Conservation (phyloP, 164 flowering plant species). For the Nymphaea colorata region DNA sequence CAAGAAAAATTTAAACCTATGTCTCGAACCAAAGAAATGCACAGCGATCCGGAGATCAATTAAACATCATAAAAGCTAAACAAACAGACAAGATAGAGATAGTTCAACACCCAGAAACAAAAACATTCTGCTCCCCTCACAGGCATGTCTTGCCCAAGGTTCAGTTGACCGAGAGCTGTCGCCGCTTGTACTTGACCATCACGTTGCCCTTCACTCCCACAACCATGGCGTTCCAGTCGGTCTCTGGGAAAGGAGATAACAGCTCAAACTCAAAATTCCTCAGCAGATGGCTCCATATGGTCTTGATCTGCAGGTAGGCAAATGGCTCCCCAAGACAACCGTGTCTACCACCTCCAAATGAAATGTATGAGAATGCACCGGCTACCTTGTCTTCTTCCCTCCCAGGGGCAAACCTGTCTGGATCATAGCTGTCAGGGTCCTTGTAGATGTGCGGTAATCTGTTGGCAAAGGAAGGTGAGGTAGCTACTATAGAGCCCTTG, state of each 20-base stretch:
- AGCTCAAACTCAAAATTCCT: conserved; percentile 84
- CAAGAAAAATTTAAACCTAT: too few relatives aligned
- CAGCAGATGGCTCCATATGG: conserved; percentile 86
- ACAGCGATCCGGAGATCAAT: too few relatives aligned
- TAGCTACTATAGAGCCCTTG: conserved; percentile 90
- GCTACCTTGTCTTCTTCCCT: conserved; percentile 94
- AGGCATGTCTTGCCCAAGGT: too few relatives aligned
- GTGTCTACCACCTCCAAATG: conserved; percentile 94
- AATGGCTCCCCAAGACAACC: conserved; percentile 95
- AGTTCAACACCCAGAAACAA: too few relatives aligned
- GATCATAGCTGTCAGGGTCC: conserved; percentile 77
- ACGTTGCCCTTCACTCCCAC: conserved; percentile 95
- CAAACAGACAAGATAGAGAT: too few relatives aligned
- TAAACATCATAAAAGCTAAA: too few relatives aligned
- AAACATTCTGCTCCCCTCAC: too few relatives aligned
- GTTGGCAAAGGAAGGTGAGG: conserved; percentile 94
- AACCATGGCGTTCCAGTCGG: conserved; percentile 98
- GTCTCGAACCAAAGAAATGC: too few relatives aligned
- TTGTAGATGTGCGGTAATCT: conserved; percentile 65
- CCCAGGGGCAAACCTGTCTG: conserved; percentile 69
- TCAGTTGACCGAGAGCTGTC: conserved; percentile 26
- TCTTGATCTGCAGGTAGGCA: conserved; percentile 91
- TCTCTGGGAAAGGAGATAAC: conserved; percentile 83
- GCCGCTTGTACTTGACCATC: conserved; percentile 90
- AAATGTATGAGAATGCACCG: conserved; percentile 85